These are phyloP conservation scores for Berkeleyomyces basicola DNA, from an alignment of 2,329 filamentous ascomycete genomes.

Conservation along the genomic window DNA sequence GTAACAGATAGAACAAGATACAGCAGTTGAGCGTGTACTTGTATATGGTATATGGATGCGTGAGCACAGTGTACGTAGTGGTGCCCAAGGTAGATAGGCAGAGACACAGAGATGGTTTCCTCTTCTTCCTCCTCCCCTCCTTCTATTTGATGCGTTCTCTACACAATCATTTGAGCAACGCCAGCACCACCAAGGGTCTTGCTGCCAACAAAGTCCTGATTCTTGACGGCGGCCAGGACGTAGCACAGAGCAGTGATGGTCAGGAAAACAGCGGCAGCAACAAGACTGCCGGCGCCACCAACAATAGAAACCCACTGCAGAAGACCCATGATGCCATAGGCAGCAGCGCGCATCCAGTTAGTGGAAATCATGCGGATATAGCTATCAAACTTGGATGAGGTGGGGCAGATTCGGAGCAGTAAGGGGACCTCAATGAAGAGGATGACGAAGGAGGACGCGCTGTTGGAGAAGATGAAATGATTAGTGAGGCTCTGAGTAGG, in stretches of 20 bases:
- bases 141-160: slow-evolving; percentile 18
- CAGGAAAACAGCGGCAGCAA: slow-evolving; percentile 73
- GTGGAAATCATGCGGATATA: slow-evolving; percentile 86
- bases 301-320: slow-evolving; percentile 75
- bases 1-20: no score
- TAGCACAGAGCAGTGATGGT: slow-evolving; percentile 68
- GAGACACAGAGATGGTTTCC: not conserved
- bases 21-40: no score
- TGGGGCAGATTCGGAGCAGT: slow-evolving; percentile 93
- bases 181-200: slow-evolving; percentile 91
- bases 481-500: not conserved
- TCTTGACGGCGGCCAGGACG: slow-evolving; percentile 58
- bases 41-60: no score
- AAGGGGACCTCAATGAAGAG: slow-evolving; percentile 84
- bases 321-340: slow-evolving; percentile 66
- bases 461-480: slow-evolving; percentile 21
- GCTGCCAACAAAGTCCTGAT: slow-evolving; percentile 75
- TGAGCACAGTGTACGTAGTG: no score
- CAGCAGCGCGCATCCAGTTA: slow-evolving; percentile 87
- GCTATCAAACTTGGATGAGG: slow-evolving; percentile 71
- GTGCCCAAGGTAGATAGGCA: no score
- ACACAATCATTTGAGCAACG: slow-evolving; percentile 96
- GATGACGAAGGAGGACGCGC: slow-evolving; percentile 54
- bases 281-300: slow-evolving; percentile 48
- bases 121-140: not conserved